These are phyloP conservation scores for Macrophomina phaseolina DNA, from an alignment of 2,329 filamentous ascomycete genomes.

Conservation along the genomic window DNA sequence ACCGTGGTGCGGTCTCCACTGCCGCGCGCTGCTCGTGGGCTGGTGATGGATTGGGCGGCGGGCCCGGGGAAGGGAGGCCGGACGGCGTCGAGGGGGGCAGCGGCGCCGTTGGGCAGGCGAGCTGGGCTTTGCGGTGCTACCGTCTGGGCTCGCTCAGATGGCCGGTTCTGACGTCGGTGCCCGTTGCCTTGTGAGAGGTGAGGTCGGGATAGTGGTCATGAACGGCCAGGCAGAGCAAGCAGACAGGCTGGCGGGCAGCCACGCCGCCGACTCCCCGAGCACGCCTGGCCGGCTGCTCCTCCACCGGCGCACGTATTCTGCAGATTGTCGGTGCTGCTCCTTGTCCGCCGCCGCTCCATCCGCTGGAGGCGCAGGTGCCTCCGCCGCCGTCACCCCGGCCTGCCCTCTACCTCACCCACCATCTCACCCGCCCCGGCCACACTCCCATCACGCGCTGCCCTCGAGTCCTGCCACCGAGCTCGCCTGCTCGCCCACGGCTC, in stretches of 20 bases:
- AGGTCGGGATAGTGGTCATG: constrained; percentile 23
- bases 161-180: constrained; percentile 23
- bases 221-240: not conserved
- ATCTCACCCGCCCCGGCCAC: not conserved
- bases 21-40: not conserved
- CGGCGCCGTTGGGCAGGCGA: not conserved
- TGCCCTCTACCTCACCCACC: not conserved
- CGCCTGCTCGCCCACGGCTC: not conserved
- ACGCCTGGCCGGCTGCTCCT: not conserved
- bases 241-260: too few relatives aligned
- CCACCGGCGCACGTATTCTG: not conserved
- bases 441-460: not conserved
- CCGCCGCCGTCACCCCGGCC: not conserved
- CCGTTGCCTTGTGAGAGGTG: constrained; percentile 21
- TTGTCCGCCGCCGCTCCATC: not conserved
- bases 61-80: not conserved
- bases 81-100: not conserved
- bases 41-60: not conserved
- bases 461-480: not conserved
- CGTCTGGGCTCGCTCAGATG: not conserved
- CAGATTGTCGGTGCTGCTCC: not conserved
- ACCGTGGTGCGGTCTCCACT: not conserved
- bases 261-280: not conserved
- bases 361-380: not conserved
- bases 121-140: constrained; percentile 2